Conservation (phyloP, 202 grass and related monocot genomes). For the Saccharum hybrid region DNA sequence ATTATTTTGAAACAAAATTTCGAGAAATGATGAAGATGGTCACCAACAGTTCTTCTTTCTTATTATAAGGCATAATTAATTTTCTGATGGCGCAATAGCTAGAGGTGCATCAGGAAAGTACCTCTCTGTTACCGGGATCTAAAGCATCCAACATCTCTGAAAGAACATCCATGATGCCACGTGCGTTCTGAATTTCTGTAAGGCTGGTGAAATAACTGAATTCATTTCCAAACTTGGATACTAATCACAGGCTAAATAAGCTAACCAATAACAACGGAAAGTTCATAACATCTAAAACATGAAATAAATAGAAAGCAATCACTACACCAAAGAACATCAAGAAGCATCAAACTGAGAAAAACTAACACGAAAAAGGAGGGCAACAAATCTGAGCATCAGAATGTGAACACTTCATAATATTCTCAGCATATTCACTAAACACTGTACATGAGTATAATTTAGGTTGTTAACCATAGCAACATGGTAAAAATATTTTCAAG, state of each 20-base stretch:
- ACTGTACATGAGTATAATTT: slow-evolving; percentile 3
- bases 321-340: background rate
- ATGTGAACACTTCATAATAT: slow-evolving; percentile 12
- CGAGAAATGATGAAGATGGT: background rate
- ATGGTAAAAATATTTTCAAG: background rate
- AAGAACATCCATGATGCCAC: slow-evolving; percentile 84
- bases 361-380: background rate
- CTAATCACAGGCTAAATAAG: slow-evolving; percentile 22
- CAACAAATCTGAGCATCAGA: slow-evolving; percentile 11
- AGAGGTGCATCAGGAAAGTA: slow-evolving; percentile 45
- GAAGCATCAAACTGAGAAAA: background rate
- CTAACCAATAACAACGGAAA: background rate
- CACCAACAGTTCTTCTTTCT: background rate
- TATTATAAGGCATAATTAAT: background rate
- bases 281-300: slow-evolving; percentile 32
- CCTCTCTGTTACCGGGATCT: slow-evolving; percentile 87
- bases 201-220: slow-evolving; percentile 54
- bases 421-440: slow-evolving; percentile 11
- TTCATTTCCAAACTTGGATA: slow-evolving; percentile 44
- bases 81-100: slow-evolving; percentile 5
- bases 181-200: slow-evolving; percentile 94
- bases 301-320: slow-evolving; percentile 26
- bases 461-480: background rate
- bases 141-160: slow-evolving; percentile 92
- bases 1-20: slow-evolving; percentile 1